Conservation (phyloP, 1,284 basidiomycete genomes). For the Athelia sp. region DNA sequence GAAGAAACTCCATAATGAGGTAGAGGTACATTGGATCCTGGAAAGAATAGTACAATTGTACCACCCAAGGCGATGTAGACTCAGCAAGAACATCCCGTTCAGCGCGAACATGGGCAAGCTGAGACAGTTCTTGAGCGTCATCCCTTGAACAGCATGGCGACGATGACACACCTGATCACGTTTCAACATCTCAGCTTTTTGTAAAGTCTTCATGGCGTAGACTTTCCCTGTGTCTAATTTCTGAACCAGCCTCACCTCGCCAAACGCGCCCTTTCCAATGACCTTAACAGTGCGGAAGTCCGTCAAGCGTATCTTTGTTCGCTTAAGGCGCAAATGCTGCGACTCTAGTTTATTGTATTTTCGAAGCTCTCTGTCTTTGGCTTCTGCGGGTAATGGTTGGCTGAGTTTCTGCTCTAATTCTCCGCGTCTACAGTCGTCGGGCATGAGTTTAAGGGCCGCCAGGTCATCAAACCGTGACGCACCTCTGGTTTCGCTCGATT, state of each 20-base stretch:
- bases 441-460: slow-evolving; percentile 7
- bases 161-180: slow-evolving; percentile 84
- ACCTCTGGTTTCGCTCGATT: slow-evolving; percentile 54
- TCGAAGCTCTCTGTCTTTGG: slow-evolving; percentile 87
- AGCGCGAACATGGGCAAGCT: slow-evolving; percentile 98
- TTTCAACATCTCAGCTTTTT: slow-evolving; percentile 99
- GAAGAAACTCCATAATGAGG: slow-evolving; percentile 98
- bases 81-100: slow-evolving; percentile 97
- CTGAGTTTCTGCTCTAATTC: slow-evolving; percentile 89
- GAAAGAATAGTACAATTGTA: slow-evolving; percentile 98
- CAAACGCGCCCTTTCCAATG: slow-evolving; percentile 98
- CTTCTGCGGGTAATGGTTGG: slow-evolving; percentile 70
- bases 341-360: slow-evolving; percentile 91
- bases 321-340: slow-evolving; percentile 83
- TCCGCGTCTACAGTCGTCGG: slow-evolving; percentile 60
- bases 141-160: not conserved
- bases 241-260: slow-evolving; percentile 95
- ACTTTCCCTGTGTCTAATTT: slow-evolving; percentile 98
- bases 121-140: slow-evolving; percentile 5
- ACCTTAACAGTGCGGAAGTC: slow-evolving; percentile 98
- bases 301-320: slow-evolving; percentile 89
- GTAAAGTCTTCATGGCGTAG: slow-evolving; percentile 98
- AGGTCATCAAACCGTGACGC: slow-evolving; percentile 6
- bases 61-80: slow-evolving; percentile 97
- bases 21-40: slow-evolving; percentile 96